Conservation (phyloP, 805 yeast species). For the Isabelozyma gotoi region DNA sequence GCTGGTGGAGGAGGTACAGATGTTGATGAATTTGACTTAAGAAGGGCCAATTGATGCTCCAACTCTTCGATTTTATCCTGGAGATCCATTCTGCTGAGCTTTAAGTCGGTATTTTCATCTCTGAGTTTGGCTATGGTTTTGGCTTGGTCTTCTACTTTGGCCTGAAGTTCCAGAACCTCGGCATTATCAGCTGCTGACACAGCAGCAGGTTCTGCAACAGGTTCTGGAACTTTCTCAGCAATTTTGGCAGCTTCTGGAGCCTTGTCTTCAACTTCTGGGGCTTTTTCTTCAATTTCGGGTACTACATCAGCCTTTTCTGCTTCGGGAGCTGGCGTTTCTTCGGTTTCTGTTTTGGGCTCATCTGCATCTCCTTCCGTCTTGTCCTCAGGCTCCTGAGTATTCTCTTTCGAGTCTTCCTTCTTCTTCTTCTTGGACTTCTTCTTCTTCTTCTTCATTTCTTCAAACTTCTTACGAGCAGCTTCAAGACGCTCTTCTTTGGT, state of each 20-base stretch:
- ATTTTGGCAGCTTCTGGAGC: conserved; percentile 2
- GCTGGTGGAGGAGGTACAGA: not conserved
- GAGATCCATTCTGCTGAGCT: conserved; percentile 37
- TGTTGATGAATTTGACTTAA: conserved; percentile 5
- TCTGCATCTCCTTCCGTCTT: conserved; percentile 8
- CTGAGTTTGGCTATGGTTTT: conserved; percentile 35
- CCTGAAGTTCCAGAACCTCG: conserved; percentile 16
- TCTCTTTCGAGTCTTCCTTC: conserved; percentile 27
- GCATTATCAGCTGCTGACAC: not conserved
- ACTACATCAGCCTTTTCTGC: conserved; percentile 6
- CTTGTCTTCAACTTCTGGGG: conserved; percentile 3
- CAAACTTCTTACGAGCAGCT: conserved; percentile 72
- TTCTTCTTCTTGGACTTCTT: conserved; percentile 55
- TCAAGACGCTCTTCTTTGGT: conserved; percentile 63
- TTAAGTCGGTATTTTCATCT: conserved; percentile 43
- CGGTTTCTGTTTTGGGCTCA: conserved; percentile 7
- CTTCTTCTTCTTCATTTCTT: conserved; percentile 60
- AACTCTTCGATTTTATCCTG: conserved; percentile 32
- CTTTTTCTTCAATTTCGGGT: conserved; percentile 6
- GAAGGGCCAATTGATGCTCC: conserved; percentile 17
- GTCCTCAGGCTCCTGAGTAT: conserved; percentile 8
- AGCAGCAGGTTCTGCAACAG: not conserved
- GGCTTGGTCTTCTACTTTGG: conserved; percentile 29
- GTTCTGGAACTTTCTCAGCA: conserved; percentile 1
- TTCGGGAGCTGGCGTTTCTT: conserved; percentile 8